Conservation (phyloP, 2,329 filamentous ascomycete genomes). For the Davidsoniella eucalypti region DNA sequence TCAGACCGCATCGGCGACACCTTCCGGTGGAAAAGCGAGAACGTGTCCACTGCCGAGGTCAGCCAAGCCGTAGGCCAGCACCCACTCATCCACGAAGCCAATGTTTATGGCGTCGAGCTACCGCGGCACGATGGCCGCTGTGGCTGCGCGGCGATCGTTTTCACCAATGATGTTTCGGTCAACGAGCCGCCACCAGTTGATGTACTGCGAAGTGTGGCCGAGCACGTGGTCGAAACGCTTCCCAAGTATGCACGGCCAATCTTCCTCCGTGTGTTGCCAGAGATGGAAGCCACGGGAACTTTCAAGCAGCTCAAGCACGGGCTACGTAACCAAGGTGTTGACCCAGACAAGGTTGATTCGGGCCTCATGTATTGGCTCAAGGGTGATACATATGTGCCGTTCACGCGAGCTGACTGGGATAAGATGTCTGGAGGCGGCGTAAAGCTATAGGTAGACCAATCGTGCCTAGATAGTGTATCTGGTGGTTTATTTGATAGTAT, state of each 20-base stretch:
- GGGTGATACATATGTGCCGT: constrained; percentile 49
- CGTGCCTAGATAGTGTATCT: too few relatives aligned
- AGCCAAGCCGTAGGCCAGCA: constrained; percentile 56
- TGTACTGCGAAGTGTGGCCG: constrained; percentile 41
- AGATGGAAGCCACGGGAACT: constrained; percentile 57
- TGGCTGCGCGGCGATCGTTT: constrained; percentile 57
- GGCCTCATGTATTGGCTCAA: constrained; percentile 49
- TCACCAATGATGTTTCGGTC: constrained; percentile 27
- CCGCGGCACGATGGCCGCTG: constrained; percentile 72
- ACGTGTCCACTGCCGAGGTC: constrained; percentile 70
- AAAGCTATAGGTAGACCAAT: constrained; percentile 37
- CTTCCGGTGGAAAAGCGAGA: constrained; percentile 69
- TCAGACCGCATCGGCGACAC: constrained; percentile 67
- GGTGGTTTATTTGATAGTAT: too few relatives aligned
- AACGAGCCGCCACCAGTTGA: constrained; percentile 26
- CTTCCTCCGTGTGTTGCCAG: constrained; percentile 53
- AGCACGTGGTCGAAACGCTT: constrained; percentile 38
- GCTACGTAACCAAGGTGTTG: constrained; percentile 57
- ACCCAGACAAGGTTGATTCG: constrained; percentile 29
- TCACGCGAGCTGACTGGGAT: constrained; percentile 52
- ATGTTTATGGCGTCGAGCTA: constrained; percentile 69
- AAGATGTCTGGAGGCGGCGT: constrained; percentile 49
- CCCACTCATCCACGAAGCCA: constrained; percentile 54
- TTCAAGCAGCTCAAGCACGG: constrained; percentile 76
- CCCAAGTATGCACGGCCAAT: constrained; percentile 63